Evolutionary conservation across 2,329 filamentous ascomycete species (phyloP).

Genomic region (Alternaria solani): DNA sequence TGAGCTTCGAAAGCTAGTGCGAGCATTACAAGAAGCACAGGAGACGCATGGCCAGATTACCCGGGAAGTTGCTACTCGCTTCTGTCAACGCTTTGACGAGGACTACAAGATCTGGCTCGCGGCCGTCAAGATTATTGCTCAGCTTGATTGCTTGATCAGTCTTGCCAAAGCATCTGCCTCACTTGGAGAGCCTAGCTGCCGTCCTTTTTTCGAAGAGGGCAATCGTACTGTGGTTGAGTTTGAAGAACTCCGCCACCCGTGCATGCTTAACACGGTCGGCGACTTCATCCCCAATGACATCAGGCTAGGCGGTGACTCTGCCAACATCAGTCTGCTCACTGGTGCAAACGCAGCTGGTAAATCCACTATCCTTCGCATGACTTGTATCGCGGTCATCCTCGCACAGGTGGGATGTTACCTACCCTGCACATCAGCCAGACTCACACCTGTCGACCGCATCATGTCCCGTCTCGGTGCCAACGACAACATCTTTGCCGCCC

Average conservation of each 20-base stretch:
- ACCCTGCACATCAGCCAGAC: slow-evolving; percentile 78
- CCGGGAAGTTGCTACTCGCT: slow-evolving; percentile 81
- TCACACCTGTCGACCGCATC: slow-evolving; percentile 94
- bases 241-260: slow-evolving; percentile 90
- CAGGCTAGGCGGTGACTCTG: slow-evolving; percentile 77
- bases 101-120: slow-evolving; percentile 86
- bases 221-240: slow-evolving; percentile 91
- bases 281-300: slow-evolving; percentile 98
- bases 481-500: slow-evolving; percentile 98
- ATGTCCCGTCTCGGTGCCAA: slow-evolving; percentile 98
- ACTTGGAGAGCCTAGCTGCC: slow-evolving; percentile 85
- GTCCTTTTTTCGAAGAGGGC: slow-evolving; percentile 85
- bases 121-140: slow-evolving; percentile 87
- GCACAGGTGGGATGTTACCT: slow-evolving; percentile 95
- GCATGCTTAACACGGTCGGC: slow-evolving; percentile 85
- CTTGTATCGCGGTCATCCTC: slow-evolving; percentile 95
- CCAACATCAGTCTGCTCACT: slow-evolving; percentile 90
- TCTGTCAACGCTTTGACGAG: slow-evolving; percentile 87
- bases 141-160: slow-evolving; percentile 94
- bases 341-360: slow-evolving; percentile 98
- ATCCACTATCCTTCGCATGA: slow-evolving; percentile 95
- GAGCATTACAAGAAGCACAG: slow-evolving; percentile 89
- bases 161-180: slow-evolving; percentile 86
- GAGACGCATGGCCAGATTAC: slow-evolving; percentile 92
- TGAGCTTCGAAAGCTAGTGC: slow-evolving; percentile 81